These are phyloP conservation scores for Vigna radiata DNA, from an alignment of 306 rosid genomes.

Conservation along the genomic window DNA sequence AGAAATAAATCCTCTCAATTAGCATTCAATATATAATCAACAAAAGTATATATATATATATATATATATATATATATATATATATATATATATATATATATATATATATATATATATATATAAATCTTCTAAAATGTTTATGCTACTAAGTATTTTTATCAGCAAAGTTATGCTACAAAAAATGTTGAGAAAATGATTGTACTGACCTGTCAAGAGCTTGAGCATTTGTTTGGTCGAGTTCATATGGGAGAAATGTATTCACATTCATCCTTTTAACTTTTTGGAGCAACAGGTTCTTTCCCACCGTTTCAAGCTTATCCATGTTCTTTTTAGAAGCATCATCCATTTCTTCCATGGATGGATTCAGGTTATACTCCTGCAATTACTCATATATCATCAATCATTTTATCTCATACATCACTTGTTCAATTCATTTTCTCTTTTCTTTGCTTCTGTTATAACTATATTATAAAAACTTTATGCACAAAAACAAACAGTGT, in stretches of 20 bases:
- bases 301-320: neutral
- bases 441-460: too few relatives aligned
- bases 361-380: neutral
- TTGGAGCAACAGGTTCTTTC: neutral
- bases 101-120: too few relatives aligned
- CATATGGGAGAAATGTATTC: constrained; percentile 39
- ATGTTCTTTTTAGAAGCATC: neutral
- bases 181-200: neutral
- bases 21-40: too few relatives aligned
- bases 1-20: neutral
- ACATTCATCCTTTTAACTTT: constrained; percentile 33
- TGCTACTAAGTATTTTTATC: too few relatives aligned
- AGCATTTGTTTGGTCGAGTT: constrained; percentile 40
- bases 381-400: neutral
- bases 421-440: too few relatives aligned
- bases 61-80: too few relatives aligned
- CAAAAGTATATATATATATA: too few relatives aligned
- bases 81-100: too few relatives aligned
- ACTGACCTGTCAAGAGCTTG: constrained; percentile 58
- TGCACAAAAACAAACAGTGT: neutral
- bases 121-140: too few relatives aligned
- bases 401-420: too few relatives aligned
- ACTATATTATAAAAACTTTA: too few relatives aligned
- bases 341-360: neutral
- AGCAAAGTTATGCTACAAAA: neutral